These are phyloP conservation scores for Penicillium herquei DNA, from an alignment of 495 filamentous ascomycete genomes.

Conservation along the genomic window DNA sequence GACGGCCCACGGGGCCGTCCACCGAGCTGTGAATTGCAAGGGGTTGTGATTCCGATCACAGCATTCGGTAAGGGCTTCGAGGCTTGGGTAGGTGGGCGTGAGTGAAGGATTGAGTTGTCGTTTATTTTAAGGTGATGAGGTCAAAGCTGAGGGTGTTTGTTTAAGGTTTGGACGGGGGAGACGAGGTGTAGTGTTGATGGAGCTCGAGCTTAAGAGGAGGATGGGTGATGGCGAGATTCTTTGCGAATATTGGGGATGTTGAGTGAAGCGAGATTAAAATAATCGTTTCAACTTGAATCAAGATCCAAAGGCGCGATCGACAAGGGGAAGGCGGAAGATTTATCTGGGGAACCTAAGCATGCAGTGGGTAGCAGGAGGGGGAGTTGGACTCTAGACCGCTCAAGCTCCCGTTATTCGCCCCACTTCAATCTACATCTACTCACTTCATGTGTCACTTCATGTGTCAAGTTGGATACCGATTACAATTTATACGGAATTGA, in stretches of 20 bases:
- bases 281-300: neutral
- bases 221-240: neutral
- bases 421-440: conserved; percentile 15
- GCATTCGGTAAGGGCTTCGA: conserved; percentile 11
- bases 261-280: neutral
- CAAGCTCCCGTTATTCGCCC: conserved; percentile 12
- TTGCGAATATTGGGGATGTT: neutral
- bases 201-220: no score
- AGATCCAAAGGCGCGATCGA: neutral
- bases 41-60: conserved; percentile 14
- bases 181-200: no score
- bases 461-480: no score
- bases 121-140: neutral
- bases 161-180: no score
- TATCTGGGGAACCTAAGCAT: conserved; percentile 3
- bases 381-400: conserved; percentile 27
- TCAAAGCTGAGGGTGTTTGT: neutral
- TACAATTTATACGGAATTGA: no score
- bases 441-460: no score
- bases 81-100: neutral
- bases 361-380: conserved; percentile 17
- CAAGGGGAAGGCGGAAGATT: neutral
- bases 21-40: conserved; percentile 30
- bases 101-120: neutral
- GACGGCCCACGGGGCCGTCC: conserved; percentile 50